Base-by-base conservation (phyloP, 495 filamentous ascomycete species). In the Penicillium fimorum region DNA sequence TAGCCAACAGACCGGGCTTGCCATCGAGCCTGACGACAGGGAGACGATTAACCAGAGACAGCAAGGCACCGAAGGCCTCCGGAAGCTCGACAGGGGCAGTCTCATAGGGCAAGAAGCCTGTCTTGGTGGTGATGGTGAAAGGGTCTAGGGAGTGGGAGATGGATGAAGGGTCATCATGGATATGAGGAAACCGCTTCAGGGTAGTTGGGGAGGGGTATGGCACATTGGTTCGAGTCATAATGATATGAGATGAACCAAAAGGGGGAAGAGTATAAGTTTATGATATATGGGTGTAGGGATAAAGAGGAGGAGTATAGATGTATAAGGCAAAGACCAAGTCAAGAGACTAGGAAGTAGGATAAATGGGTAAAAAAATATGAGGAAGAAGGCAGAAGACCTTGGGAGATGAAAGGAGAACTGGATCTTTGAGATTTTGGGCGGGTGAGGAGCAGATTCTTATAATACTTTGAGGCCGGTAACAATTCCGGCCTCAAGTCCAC, bases 41-140 rank as follows among this genome's bases (percentile, higher is more conserved):
- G 76, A 94, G 86, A 50, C 82, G 82, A 27, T 83, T 77, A 5
- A 94, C 80, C 38, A 96, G 72, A 20, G 82, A 83, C 60, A 87
- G 80, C 33, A 96, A 76, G 13, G 79, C 67, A 40, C 80, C 72
- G 69, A 96, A 96, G 65, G 85, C 86, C 13, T 77, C 48, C 8
- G 92, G 91, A 1, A 79, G 66, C 4, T 57, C 52, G 13, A 66
- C 65, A 44, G 76, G 76, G 41, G 70, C 70, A 41, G 68, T 71
- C 29, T 57, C 60, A 55, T 73, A 73, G n/a, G 76, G 77, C 15
- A 78, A 55, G 69, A 96, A 96, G 50, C 92, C 92, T 40, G 89
- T 81, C 1, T 85, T 83, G 3, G 85, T 91, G 46, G 91, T 93
- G 59, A 95, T 89, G 76, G 92, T 92, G 79, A 96, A 96, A 47